These are phyloP conservation scores for Physaria fendleri DNA, from an alignment of 345 rosid species.

Conservation along the genomic window DNA sequence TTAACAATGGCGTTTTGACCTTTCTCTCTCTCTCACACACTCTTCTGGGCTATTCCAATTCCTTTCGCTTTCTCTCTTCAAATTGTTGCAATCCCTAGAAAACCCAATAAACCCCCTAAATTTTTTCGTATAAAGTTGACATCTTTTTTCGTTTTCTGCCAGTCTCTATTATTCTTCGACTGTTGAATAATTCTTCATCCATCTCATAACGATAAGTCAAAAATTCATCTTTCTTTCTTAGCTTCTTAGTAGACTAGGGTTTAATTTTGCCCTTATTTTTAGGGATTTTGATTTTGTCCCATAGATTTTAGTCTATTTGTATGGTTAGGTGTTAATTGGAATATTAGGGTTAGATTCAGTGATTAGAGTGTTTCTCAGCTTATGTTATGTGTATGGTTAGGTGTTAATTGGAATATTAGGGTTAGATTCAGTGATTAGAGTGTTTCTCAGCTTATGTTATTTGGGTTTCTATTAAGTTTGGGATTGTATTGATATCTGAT, in stretches of 20 bases:
- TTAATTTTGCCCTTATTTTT: conserved; percentile 5
- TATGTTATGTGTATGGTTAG: no score
- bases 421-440: no score
- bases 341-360: no score
- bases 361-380: no score
- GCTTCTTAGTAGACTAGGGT: conserved; percentile 3
- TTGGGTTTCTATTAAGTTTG: neutral
- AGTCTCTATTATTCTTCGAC: conserved; percentile 20
- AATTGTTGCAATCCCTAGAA: conserved; percentile 29
- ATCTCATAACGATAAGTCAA: no score
- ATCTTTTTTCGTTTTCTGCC: conserved; percentile 24
- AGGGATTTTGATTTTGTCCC: conserved; percentile 39
- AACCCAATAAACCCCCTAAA: conserved; percentile 34
- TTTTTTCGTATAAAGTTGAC: conserved; percentile 16
- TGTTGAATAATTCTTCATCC: no score
- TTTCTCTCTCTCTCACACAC: conserved; percentile 16
- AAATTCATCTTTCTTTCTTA: no score
- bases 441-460: no score
- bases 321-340: no score
- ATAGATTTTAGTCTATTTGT: no score
- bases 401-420: no score
- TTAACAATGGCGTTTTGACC: conserved; percentile 37
- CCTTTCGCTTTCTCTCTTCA: conserved; percentile 37
- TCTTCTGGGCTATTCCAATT: conserved; percentile 26
- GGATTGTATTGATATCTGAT: conserved; percentile 29